Conservation (phyloP, 331 rosid species). For the Pyracantha coccinea region DNA sequence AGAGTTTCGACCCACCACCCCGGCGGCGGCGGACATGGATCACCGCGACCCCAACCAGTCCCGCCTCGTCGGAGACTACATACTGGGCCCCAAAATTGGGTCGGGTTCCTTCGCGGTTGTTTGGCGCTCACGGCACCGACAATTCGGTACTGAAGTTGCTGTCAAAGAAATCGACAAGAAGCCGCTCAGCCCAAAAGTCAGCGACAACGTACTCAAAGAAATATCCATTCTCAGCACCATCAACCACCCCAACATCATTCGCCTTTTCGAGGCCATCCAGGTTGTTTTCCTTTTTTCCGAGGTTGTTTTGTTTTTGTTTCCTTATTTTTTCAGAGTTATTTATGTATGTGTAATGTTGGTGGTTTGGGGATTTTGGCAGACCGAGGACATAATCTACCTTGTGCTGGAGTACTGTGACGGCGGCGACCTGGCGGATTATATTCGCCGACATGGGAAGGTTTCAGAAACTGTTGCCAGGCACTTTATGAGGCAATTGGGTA, state of each 20-base stretch:
- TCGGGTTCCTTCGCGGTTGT: slow-evolving; percentile 95
- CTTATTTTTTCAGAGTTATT: background rate
- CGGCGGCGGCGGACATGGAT: slow-evolving; percentile 31
- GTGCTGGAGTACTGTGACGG: slow-evolving; percentile 93
- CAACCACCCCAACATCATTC: slow-evolving; percentile 73
- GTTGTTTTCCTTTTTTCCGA: background rate
- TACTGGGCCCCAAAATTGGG: slow-evolving; percentile 66
- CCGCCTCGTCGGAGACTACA: slow-evolving; percentile 68
- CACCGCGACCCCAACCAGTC: slow-evolving; percentile 13
- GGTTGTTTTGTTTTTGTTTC: background rate
- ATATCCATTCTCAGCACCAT: slow-evolving; percentile 80
- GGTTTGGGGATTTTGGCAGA: slow-evolving; percentile 18
- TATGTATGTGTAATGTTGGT: background rate
- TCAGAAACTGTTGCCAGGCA: slow-evolving; percentile 67
- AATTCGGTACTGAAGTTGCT: slow-evolving; percentile 61
- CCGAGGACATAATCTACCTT: slow-evolving; percentile 70
- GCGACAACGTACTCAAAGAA: slow-evolving; percentile 66
- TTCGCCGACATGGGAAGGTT: slow-evolving; percentile 54
- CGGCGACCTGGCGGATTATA: slow-evolving; percentile 76
- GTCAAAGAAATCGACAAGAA: slow-evolving; percentile 72
- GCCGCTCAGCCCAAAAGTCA: slow-evolving; percentile 57
- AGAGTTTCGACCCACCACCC: background rate
- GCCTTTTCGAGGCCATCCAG: slow-evolving; percentile 49
- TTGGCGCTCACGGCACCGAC: slow-evolving; percentile 63
- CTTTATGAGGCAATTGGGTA: slow-evolving; percentile 93